These are phyloP conservation scores for Leucoagaricus sp. DNA, from an alignment of 1,284 basidiomycete genomes.

Conservation along the genomic window DNA sequence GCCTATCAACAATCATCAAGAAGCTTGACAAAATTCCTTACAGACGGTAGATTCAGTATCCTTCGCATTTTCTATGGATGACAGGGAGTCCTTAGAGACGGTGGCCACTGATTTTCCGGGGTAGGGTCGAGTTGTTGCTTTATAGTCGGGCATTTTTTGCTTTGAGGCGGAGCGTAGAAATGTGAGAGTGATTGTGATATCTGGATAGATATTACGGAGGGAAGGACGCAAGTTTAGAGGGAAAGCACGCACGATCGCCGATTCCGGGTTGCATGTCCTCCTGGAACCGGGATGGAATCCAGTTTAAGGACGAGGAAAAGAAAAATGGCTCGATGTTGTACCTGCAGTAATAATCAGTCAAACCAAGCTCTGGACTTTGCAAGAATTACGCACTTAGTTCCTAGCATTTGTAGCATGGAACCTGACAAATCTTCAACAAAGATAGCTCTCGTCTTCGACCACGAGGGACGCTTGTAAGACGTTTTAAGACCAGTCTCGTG, in stretches of 20 bases:
- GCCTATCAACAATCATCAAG: neutral
- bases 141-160: slow-evolving; percentile 27
- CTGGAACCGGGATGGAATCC: slow-evolving; percentile 51
- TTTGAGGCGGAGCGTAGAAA: slow-evolving; percentile 10
- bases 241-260: slow-evolving; percentile 40
- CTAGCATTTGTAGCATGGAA: slow-evolving; percentile 48
- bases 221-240: neutral
- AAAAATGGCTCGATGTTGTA: slow-evolving; percentile 54
- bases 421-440: slow-evolving; percentile 46
- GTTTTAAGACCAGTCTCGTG: neutral
- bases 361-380: neutral
- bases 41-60: neutral
- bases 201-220: neutral
- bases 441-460: slow-evolving; percentile 28
- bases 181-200: slow-evolving; percentile 15
- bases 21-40: neutral
- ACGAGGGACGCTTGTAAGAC: slow-evolving; percentile 12
- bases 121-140: slow-evolving; percentile 22
- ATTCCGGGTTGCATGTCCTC: slow-evolving; percentile 35
- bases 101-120: neutral
- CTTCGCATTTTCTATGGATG: neutral
- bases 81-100: neutral
- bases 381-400: slow-evolving; percentile 35
- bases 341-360: slow-evolving; percentile 24
- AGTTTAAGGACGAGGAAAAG: slow-evolving; percentile 49